Conservation (phyloP, 148 eudicot genomes). For the Polygonum aviculare region DNA sequence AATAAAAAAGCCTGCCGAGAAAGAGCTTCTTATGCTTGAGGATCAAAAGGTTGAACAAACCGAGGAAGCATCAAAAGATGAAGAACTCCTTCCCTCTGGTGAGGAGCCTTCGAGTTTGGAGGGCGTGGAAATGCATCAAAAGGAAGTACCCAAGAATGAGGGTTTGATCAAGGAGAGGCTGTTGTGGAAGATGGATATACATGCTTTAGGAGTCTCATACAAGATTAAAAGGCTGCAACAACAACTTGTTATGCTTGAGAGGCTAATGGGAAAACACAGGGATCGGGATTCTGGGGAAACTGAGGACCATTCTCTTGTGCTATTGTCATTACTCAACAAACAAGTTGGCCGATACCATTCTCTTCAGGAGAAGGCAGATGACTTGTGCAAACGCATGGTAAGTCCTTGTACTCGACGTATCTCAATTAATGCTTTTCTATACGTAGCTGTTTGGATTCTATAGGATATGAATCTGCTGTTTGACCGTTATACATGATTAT, state of each 20-base stretch:
- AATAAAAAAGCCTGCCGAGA: slow-evolving; percentile 21
- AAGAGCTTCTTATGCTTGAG: slow-evolving; percentile 7
- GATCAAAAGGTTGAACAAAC: slow-evolving; percentile 17
- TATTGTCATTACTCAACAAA: slow-evolving; percentile 59
- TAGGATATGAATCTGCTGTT: background rate
- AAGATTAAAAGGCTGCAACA: slow-evolving; percentile 91
- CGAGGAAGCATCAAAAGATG: slow-evolving; percentile 24
- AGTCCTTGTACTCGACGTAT: slow-evolving; percentile 2
- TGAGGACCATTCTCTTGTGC: slow-evolving; percentile 26
- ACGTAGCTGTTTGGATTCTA: background rate
- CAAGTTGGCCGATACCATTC: slow-evolving; percentile 78
- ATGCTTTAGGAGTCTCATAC: slow-evolving; percentile 78
- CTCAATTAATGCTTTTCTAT: background rate
- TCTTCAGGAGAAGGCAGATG: slow-evolving; percentile 76
- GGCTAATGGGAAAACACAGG: slow-evolving; percentile 59
- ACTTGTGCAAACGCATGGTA: slow-evolving; percentile 81
- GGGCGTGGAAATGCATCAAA: slow-evolving; percentile 23
- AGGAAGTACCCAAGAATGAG: slow-evolving; percentile 17
- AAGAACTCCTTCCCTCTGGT: slow-evolving; percentile 20
- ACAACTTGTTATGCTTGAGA: slow-evolving; percentile 72
- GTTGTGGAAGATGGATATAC: slow-evolving; percentile 70
- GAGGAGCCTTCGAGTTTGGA: slow-evolving; percentile 16
- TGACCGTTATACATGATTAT: background rate
- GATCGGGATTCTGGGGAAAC: slow-evolving; percentile 26
- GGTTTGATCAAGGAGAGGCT: slow-evolving; percentile 22